Conservation (phyloP, 1,284 basidiomycete species). For the Microbotryum violaceum region DNA sequence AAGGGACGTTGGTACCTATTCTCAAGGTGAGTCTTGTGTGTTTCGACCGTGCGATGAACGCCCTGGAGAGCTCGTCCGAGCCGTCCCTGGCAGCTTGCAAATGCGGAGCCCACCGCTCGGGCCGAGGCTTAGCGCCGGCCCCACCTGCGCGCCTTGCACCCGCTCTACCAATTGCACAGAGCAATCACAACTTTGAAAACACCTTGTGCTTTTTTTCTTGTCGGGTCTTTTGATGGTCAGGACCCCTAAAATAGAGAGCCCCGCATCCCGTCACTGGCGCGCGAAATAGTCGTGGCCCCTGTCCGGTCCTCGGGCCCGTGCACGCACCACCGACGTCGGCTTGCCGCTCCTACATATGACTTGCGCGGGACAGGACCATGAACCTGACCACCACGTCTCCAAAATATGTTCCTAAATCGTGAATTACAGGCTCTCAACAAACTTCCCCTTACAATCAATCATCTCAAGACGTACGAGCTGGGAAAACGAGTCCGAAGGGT, state of each 20-base stretch:
- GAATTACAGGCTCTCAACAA: constrained; percentile 13
- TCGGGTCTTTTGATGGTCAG: too few species aligned
- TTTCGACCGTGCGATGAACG: too few species aligned
- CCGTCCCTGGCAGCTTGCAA: not conserved
- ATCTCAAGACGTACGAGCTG: constrained; percentile 11
- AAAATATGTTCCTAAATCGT: not conserved
- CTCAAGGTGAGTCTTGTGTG: constrained; percentile 1
- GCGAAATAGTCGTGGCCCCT: not conserved
- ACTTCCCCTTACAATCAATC: constrained; percentile 13
- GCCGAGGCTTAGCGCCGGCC: constrained; percentile 7
- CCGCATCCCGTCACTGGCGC: not conserved
- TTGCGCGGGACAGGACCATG: not conserved
- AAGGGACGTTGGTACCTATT: not conserved
- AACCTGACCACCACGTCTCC: not conserved
- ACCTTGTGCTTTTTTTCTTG: too few species aligned
- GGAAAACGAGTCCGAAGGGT: constrained; percentile 7
- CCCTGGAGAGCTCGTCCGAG: not conserved
- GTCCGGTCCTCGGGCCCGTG: not conserved
- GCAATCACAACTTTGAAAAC: not conserved
- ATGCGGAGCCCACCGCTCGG: not conserved
- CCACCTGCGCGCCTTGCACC: constrained; percentile 11
- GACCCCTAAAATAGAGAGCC: too few species aligned
- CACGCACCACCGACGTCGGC: not conserved
- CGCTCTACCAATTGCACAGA: not conserved
- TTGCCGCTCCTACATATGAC: too few species aligned